Base-by-base conservation (phyloP, 164 flowering plant genomes). In the Umbellularia californica region DNA sequence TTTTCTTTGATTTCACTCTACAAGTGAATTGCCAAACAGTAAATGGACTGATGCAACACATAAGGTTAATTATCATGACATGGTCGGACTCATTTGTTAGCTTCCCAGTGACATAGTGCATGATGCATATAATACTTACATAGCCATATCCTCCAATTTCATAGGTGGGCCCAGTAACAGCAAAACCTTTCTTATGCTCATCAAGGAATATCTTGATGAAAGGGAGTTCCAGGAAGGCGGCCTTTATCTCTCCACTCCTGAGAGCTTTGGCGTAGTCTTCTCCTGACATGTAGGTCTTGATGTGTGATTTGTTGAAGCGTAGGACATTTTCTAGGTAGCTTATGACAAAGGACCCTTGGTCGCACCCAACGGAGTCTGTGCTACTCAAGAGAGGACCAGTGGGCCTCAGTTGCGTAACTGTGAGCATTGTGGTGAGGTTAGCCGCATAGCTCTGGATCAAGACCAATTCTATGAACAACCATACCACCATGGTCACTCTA, bases 391-490 rank as follows among this genome's bases (percentile, higher is more conserved):
- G 77, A 2, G 67, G 19, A 11, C 75, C 80, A 14, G 83, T 27
- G 0, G 81, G 70, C 15, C 67, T 17, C 1, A 79, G 75, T 0
- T 58, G 51, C 27, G 58, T 19, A 4, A 73, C 28, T 0, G 83
- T 81, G 2, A 85, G 77, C 71, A 83, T 25, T n/a, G 77, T 30
- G 2, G 83, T 76, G 0, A 85, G 76, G 66, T 78, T 80, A 0
- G 81, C 85, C 2, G 84, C 80, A 73, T 64, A 81, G 58, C 78
- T 81, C 35, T 35, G 50, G 2, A 73, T 67, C 4, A 81, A 24
- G 20, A 82, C 62, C 19, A 82, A 15, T 0, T 66, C 77, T 33
- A 79, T 73, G 13, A 81, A 80, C 1, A 84, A 50, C 87, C 87
- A 85, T 2, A 55, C 70, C 17, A 58, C 74, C 73, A 81, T 14